These are phyloP conservation scores for Schizopora paradoxa DNA, from an alignment of 1,284 basidiomycete species.

Conservation along the genomic window DNA sequence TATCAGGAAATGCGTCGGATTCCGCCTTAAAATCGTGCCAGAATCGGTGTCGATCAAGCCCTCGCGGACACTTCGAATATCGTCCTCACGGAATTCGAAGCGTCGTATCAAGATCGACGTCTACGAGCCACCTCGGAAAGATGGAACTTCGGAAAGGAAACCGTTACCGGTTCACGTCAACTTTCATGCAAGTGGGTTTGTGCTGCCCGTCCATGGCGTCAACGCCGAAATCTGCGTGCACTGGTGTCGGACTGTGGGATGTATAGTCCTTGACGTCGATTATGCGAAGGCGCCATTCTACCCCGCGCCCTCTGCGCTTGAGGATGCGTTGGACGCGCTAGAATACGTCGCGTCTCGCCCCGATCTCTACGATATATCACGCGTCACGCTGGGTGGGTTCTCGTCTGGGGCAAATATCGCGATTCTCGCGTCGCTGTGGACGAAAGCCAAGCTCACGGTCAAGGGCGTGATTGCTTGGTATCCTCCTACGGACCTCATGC, in stretches of 20 bases:
- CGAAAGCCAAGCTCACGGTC: slow-evolving; percentile 3
- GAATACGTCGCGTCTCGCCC: slow-evolving; percentile 12
- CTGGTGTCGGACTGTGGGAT: slow-evolving; percentile 9
- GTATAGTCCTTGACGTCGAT: slow-evolving; percentile 19
- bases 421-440: slow-evolving; percentile 6
- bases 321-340: slow-evolving; percentile 17
- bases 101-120: slow-evolving; percentile 16
- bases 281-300: slow-evolving; percentile 19
- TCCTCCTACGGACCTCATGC: slow-evolving; percentile 12
- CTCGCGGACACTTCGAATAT: slow-evolving; percentile 5
- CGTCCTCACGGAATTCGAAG: slow-evolving; percentile 1
- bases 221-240: slow-evolving; percentile 15
- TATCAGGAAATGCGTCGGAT: too few species aligned
- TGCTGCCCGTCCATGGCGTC: slow-evolving; percentile 11
- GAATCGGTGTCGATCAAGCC: slow-evolving; percentile 9
- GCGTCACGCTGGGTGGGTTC: slow-evolving; percentile 18
- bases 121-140: slow-evolving; percentile 10
- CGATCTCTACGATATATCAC: slow-evolving; percentile 6
- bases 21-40: slow-evolving; percentile 1
- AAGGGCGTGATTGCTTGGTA: slow-evolving; percentile 15
- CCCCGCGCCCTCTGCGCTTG: slow-evolving; percentile 19
- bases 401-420: slow-evolving; percentile 19
- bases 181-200: slow-evolving; percentile 16
- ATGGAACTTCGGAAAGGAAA: not conserved
- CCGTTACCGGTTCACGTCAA: slow-evolving; percentile 17